Evolutionary conservation across 225 moss, liverwort and hornwort genomes (phyloP), one percentile per base, ranked within the genome.

Genomic region (Lunularia cruciata): DNA sequence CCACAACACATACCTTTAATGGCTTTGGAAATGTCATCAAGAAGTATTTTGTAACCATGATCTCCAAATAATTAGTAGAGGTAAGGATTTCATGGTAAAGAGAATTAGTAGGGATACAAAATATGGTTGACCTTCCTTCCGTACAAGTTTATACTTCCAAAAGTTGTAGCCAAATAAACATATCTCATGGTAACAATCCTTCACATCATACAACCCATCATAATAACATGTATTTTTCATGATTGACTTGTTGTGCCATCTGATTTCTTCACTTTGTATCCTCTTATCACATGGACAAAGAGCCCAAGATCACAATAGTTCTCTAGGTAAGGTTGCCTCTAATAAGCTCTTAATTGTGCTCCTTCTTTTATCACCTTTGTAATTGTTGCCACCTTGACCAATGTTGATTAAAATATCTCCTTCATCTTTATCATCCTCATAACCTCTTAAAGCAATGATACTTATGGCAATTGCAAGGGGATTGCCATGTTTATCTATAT

Each of bases 201-300:
- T 62, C 4, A 92, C 86, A 20, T 73, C 85, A 66, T 95, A 95
- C 57, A 95, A 10, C 3, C 94, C 92, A 35, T 85, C 87, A 52
- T 88, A 95, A 10, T 86, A 87, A 63, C 89, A 92, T n/a, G n/a
- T 2, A 85, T 74, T 63, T 79, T 83, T 22, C 86, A 79, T 2
- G 89, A 78, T 26, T 78, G 83, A 42, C 79, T 84, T 4, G 73
- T 52, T 11, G 73, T 28, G 14, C 75, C 69, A 0, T 78, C 8
- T 52, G 73, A 26, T 75, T 84, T 42, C 75, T 72, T 75, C 2
- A 39, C 38, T 2, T 74, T 59, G 35, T 47, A 58, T 10, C 81
- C 81, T 42, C 85, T 58, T 0, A 85, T 60, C 2, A 85, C 81
- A 48, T 78, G 78, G 25, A 81, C 81, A 4, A 72, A 10, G 19